Percentiles rank a stretch among this genome's conserved stretches.
phyloP scores from a whole-genome alignment of 106 monocot genomes.

The Agapanthus africanus region DNA sequence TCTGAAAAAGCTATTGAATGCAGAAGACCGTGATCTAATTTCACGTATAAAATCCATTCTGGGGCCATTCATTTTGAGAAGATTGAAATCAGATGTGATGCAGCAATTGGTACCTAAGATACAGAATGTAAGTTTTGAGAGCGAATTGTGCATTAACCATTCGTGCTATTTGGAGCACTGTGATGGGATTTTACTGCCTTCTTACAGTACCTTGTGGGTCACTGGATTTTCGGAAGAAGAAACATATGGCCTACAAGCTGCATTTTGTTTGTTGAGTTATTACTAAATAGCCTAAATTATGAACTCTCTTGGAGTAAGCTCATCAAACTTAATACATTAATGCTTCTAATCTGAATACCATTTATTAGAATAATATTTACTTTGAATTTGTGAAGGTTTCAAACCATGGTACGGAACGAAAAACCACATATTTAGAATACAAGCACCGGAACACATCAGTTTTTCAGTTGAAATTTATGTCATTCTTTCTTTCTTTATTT shows the following conservation, averaged over 20 bases:
- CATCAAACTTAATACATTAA: background rate
- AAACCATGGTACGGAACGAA: background rate
- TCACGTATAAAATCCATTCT: slow-evolving; percentile 88
- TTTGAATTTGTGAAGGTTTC: too few relatives aligned
- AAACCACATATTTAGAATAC: background rate
- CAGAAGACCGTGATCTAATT: slow-evolving; percentile 66
- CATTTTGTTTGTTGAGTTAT: background rate
- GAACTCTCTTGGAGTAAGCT: background rate
- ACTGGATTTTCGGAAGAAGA: background rate
- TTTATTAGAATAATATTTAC: too few relatives aligned
- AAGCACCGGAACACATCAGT: background rate
- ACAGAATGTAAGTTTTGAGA: slow-evolving; percentile 51
- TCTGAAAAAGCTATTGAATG: slow-evolving; percentile 73
- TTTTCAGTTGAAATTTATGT: background rate
- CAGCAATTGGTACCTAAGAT: slow-evolving; percentile 93
- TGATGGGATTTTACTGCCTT: too few relatives aligned
- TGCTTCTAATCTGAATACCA: too few relatives aligned
- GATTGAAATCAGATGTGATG: slow-evolving; percentile 98
- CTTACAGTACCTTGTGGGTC: too few relatives aligned
- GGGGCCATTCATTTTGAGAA: slow-evolving; percentile 94
- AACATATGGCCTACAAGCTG: background rate
- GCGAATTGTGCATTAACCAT: background rate
- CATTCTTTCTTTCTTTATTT: background rate
- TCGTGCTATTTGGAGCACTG: background rate
- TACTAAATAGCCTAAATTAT: background rate